Percentiles rank a stretch among this genome's conserved stretches.
phyloP scores from a whole-genome alignment of 1,284 basidiomycete species.

The Termitomyces sp. region DNA sequence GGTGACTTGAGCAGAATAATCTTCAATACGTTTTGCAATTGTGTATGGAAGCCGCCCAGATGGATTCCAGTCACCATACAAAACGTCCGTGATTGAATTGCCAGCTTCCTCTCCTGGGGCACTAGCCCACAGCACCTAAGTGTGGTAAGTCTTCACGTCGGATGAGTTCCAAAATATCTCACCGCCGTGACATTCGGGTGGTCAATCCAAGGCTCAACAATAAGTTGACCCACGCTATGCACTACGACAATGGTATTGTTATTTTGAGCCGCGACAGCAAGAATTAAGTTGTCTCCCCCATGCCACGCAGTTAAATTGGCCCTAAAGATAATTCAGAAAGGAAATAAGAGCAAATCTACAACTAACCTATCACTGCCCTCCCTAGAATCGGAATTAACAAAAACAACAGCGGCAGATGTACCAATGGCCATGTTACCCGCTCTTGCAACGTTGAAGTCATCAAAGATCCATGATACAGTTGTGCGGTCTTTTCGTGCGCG shows the following conservation, averaged over 20 bases:
- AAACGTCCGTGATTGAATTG: constrained; percentile 67
- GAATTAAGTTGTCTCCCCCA: constrained; percentile 61
- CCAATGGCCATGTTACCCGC: constrained; percentile 46
- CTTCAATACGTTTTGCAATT: constrained; percentile 61
- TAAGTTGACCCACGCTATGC: constrained; percentile 71
- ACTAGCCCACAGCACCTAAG: constrained; percentile 55
- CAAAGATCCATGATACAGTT: constrained; percentile 51
- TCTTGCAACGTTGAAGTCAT: constrained; percentile 56
- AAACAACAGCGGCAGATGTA: constrained; percentile 66
- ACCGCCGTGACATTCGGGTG: constrained; percentile 61
- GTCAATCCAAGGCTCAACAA: constrained; percentile 75
- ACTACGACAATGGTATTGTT: constrained; percentile 81
- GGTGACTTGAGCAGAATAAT: constrained; percentile 62
- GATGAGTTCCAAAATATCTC: constrained; percentile 6
- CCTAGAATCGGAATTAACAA: constrained; percentile 69
- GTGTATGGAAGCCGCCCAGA: constrained; percentile 77
- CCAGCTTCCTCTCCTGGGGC: constrained; percentile 75
- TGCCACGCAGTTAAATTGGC: constrained; percentile 81
- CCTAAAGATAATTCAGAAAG: constrained; percentile 67
- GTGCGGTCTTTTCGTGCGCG: constrained; percentile 59
- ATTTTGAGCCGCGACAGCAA: constrained; percentile 54
- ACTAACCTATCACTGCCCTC: constrained; percentile 35
- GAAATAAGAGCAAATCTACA: constrained; percentile 33
- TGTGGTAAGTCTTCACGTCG: background rate
- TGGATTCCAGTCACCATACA: constrained; percentile 71